Base-by-base conservation (phyloP, 2,329 filamentous ascomycete species). In the Drechslerella coelobrocha region DNA sequence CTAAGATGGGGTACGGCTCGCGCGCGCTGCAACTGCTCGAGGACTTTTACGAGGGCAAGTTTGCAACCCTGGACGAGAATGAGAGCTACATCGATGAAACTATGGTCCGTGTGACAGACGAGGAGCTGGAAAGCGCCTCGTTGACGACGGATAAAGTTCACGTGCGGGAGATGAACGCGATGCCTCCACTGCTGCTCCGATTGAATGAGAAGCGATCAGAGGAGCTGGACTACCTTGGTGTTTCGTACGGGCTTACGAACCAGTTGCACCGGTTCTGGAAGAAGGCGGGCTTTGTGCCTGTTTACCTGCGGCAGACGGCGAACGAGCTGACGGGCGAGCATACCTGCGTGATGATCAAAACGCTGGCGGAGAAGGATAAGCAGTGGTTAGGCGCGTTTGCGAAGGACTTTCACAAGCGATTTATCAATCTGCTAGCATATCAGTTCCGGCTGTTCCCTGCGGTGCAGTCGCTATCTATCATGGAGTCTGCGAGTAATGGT, bases 241-340 rank as follows among this genome's bases (percentile, higher is more conserved):
- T 99, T 53, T 96, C 91, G 76, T 99, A 96, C 78, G 95, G 94
- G 57, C 83, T 99, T 62, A 99, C 94, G 0, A 84, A 88, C 39
- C 84, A 86, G 12, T 86, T 99, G 12, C 94, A 96, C 81, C 95
- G 91, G 77, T 99, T 99, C 83, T 99, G 94, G 94, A 96, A 97
- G 80, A 89, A 90, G 34, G 86, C 89, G 14, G 83, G 83, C 0
- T 99, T 97, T 78, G 86, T 88, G 1, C 94, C 94, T 0, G 91
- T 99, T 0, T 99, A 99, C 77, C 84, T 99, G 12, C 86, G 94
- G 31, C 94, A 99, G 81, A 99, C 95, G 1, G 84, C 94, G 55
- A 99, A 97, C 78, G 94, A 97, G 63, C 83, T 99, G 48, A 99
- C 95, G 0, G 94, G 94, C 61, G 94, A 99, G 80, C 94, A 99